phyloP scores from a whole-genome alignment of 257 asterid species.

The Eustoma russellianum region DNA sequence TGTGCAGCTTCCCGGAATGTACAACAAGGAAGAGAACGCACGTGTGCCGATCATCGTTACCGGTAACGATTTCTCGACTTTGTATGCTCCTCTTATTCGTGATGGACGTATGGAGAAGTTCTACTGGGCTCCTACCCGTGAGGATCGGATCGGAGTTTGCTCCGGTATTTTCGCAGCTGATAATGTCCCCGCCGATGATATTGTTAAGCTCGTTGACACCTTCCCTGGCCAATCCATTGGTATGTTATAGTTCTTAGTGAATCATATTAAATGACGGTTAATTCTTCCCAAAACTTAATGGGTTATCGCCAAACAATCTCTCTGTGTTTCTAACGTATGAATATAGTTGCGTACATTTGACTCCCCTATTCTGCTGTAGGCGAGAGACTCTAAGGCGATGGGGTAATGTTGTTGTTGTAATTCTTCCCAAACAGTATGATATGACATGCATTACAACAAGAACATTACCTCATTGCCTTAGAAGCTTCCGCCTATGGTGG shows the following conservation, averaged over 20 bases:
- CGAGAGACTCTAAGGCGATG: too few relatives aligned
- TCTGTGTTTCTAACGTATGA: too few relatives aligned
- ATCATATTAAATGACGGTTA: too few relatives aligned
- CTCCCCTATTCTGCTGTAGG: too few relatives aligned
- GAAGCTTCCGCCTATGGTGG: too few relatives aligned
- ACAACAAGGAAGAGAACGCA: conserved; percentile 86
- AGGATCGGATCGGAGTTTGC: conserved; percentile 77
- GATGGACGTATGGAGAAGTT: conserved; percentile 97
- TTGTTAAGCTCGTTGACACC: conserved; percentile 57
- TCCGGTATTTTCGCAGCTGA: conserved; percentile 73
- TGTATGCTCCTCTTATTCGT: conserved; percentile 85
- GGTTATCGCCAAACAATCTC: too few relatives aligned
- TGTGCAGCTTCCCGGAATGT: conserved; percentile 91
- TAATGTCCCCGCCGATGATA: conserved; percentile 30
- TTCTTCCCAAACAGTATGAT: too few relatives aligned
- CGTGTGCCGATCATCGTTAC: conserved; percentile 79
- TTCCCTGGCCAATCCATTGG: conserved; percentile 94
- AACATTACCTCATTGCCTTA: too few relatives aligned
- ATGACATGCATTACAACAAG: too few relatives aligned
- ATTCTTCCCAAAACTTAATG: too few relatives aligned
- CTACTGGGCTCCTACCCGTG: conserved; percentile 93
- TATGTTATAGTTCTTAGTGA: conserved; percentile 8
- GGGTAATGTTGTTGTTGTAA: background rate
- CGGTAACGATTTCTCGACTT: conserved; percentile 78
- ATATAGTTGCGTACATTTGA: too few relatives aligned